Percentiles rank a stretch among this genome's conserved stretches.
Evolutionary conservation across 805 yeast genomes (phyloP).

Genomic region (Candida sithepensis): DNA sequence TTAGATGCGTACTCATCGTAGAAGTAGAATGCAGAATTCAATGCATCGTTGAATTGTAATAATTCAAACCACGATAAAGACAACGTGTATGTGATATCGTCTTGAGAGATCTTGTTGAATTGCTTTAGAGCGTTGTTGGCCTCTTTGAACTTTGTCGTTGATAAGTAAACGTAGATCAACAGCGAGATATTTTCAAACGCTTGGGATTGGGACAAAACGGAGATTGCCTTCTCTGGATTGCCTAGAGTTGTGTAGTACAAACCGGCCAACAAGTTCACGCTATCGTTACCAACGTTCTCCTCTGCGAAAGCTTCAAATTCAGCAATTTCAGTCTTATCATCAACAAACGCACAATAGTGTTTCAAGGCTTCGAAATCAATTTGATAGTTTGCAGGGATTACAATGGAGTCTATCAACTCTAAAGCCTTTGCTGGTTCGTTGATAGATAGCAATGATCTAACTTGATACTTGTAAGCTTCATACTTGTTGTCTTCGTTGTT

Average conservation of each 20-base stretch:
- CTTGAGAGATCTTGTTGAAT: slow-evolving; percentile 45
- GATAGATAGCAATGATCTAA: slow-evolving; percentile 17
- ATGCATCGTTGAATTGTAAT: slow-evolving; percentile 41
- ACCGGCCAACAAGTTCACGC: slow-evolving; percentile 15
- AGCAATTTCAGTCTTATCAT: slow-evolving; percentile 5
- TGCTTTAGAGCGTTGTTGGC: slow-evolving; percentile 17
- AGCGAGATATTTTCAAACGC: slow-evolving; percentile 36
- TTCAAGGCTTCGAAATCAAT: slow-evolving; percentile 15
- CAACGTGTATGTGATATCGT: slow-evolving; percentile 71
- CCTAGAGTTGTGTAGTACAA: slow-evolving; percentile 30
- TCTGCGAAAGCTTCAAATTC: neutral
- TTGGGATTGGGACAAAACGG: slow-evolving; percentile 30
- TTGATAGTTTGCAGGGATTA: slow-evolving; percentile 8
- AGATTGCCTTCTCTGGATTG: slow-evolving; percentile 41
- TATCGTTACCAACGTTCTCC: slow-evolving; percentile 6
- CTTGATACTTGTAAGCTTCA: slow-evolving; percentile 24
- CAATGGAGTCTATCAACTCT: slow-evolving; percentile 6
- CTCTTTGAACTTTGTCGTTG: slow-evolving; percentile 39
- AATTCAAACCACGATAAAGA: slow-evolving; percentile 64
- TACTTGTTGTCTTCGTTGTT: slow-evolving; percentile 21
- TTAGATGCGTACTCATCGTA: slow-evolving; percentile 78
- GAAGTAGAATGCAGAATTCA: slow-evolving; percentile 52
- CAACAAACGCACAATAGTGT: slow-evolving; percentile 10
- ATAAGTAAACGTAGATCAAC: slow-evolving; percentile 37
- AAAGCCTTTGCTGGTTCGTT: slow-evolving; percentile 17